Evolutionary conservation across 306 rosid genomes (phyloP), one percentile per base, ranked within the genome.

Genomic region (Dryas drummondii): DNA sequence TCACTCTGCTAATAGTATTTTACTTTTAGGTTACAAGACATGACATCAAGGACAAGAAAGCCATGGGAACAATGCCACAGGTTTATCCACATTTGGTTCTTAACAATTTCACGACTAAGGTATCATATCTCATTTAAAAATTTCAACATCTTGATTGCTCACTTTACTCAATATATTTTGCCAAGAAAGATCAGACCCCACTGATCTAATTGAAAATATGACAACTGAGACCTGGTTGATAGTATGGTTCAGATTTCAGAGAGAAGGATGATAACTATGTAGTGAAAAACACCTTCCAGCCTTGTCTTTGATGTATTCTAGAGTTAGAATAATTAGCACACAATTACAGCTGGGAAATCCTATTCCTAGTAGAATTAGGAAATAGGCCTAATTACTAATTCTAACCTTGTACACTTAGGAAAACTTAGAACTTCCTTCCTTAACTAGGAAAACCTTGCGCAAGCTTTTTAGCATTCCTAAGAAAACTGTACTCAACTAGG

Each of bases 61-160:
- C 85, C 77, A 79, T 91, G 68, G 96, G 97, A 84, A 91, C 97
- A n/a, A 90, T 94, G 91, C 96, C 98, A 9, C 91, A 90, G 82
- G 98, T 92, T 66, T 88, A 87, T 77, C 98, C 98, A 15, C 96
- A 94, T 79, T 64, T 94, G 80, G 80, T 94, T 81, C 80, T 91
- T 64, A 83, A 91, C 55, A 91, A 94, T 53, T 94, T 94, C 87
- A 83, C 93, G 52, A 85, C 94, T 5, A 94, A 90, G 98, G 97
- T 94, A 86, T 77, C 13, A 50, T 66, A 66, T 71, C 59, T 79
- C 72, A 56, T 5, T 54, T 71, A n/a, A 58, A 66, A 55, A 56
- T 66, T 54, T 58, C 46, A 4, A 42, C 27, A 1, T 52, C 12
- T 42, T 59, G 11, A 4, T 37, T 58, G 46, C 41, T 47, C 19